Conservation (phyloP, 2,329 filamentous ascomycete genomes). For the Apiospora pterosperma region DNA sequence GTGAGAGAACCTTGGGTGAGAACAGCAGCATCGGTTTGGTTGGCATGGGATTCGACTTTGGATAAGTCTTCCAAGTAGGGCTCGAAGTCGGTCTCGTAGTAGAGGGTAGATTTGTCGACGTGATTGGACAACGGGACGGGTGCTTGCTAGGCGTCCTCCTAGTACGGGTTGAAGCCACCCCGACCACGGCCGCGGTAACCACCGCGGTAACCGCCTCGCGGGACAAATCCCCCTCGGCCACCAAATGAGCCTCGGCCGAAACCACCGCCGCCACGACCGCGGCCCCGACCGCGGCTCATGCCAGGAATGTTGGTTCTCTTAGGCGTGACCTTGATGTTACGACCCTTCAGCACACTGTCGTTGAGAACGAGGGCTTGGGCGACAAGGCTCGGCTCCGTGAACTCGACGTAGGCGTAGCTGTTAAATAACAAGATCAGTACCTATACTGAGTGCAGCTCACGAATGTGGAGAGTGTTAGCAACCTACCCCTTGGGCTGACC, state of each 20-base stretch:
- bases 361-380: slow-evolving; percentile 92
- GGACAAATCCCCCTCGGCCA: slow-evolving; percentile 45
- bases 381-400: slow-evolving; percentile 88
- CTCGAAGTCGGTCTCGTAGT: neutral
- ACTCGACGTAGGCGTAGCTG: slow-evolving; percentile 98
- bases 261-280: slow-evolving; percentile 39
- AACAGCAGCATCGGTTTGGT: neutral
- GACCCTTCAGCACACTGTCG: slow-evolving; percentile 91
- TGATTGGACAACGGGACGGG: neutral
- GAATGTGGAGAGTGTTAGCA: neutral
- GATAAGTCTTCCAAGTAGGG: too few species aligned
- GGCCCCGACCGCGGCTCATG: slow-evolving; percentile 76
- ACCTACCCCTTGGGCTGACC: slow-evolving; percentile 97
- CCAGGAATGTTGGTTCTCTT: slow-evolving; percentile 97
- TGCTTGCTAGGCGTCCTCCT: slow-evolving; percentile 21
- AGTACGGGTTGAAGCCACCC: slow-evolving; percentile 63
- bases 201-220: slow-evolving; percentile 58
- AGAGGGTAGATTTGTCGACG: neutral
- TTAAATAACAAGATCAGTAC: neutral
- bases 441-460: neutral
- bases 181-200: slow-evolving; percentile 54
- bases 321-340: slow-evolving; percentile 90
- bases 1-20: neutral
- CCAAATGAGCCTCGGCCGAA: slow-evolving; percentile 51
- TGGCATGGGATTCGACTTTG: too few species aligned